phyloP scores from a whole-genome alignment of 176 grass and related monocot genomes.

The Saccharum officinarum region DNA sequence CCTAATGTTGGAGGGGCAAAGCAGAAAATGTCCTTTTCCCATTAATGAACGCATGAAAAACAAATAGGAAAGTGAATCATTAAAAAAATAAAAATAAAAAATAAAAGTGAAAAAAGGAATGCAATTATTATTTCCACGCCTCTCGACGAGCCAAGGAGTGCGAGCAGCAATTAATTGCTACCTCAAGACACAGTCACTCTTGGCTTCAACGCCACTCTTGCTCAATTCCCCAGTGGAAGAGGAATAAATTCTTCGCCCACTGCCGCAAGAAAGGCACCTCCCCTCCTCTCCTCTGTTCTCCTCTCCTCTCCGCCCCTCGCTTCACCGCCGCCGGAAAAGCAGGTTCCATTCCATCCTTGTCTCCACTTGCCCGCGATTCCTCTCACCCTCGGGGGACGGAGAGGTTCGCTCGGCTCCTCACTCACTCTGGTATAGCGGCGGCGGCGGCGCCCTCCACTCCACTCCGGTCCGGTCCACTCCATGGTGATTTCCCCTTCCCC shows the following conservation, averaged over 20 bases:
- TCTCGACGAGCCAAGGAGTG: neutral
- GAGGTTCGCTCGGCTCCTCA: neutral
- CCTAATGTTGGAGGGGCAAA: no score
- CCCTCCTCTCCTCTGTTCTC: neutral
- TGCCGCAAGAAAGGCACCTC: conserved; percentile 33
- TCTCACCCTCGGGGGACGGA: neutral
- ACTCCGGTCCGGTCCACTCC: conserved; percentile 9
- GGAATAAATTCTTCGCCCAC: conserved; percentile 47
- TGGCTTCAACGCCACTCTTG: conserved; percentile 27
- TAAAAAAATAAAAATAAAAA: no score
- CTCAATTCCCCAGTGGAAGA: neutral
- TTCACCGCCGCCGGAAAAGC: neutral
- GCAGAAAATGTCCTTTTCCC: no score
- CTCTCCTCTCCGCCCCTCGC: neutral
- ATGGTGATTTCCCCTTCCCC: neutral
- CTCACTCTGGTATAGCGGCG: neutral
- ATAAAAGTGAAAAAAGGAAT: neutral
- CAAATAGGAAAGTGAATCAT: no score
- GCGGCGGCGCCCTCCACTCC: neutral
- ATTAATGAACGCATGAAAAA: no score
- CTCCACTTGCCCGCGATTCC: conserved; percentile 1
- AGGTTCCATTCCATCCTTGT: conserved; percentile 2
- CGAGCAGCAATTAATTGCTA: neutral
- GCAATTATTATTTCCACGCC: neutral
- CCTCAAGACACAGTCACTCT: no score